phyloP scores from a whole-genome alignment of 2,329 filamentous ascomycete genomes.

The Cercospora sp. region DNA sequence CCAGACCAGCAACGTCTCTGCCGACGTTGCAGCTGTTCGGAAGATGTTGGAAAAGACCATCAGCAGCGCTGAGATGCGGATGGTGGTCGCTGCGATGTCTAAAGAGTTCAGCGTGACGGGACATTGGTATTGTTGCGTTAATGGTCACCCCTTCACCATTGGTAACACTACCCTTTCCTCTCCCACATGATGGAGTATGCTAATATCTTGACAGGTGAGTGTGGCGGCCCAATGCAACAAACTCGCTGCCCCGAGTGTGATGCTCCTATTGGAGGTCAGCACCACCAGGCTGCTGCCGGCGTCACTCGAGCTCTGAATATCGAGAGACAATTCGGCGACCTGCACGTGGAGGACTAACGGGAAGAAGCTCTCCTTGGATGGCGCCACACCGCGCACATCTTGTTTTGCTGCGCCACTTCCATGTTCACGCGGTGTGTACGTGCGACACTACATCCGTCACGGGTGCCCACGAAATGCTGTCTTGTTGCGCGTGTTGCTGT shows the following conservation, averaged over 20 bases:
- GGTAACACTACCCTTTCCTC: background rate
- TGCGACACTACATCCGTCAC: too few species aligned
- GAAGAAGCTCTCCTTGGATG: too few species aligned
- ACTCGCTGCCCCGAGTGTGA: constrained; percentile 65
- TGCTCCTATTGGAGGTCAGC: constrained; percentile 55
- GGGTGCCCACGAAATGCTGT: too few species aligned
- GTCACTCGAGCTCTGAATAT: constrained; percentile 54
- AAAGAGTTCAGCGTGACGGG: constrained; percentile 49
- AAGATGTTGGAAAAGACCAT: constrained; percentile 52
- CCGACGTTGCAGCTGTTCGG: constrained; percentile 49
- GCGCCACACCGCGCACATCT: too few species aligned
- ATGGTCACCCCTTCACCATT: constrained; percentile 53
- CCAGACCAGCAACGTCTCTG: constrained; percentile 40
- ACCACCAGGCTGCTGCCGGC: constrained; percentile 54
- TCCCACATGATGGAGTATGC: background rate
- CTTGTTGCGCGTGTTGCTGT: too few species aligned
- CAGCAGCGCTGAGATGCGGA: constrained; percentile 52
- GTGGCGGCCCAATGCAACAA: constrained; percentile 61
- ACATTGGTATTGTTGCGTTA: constrained; percentile 62
- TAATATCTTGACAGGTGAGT: constrained; percentile 29
- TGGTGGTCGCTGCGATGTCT: constrained; percentile 53
- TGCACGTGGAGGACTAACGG: background rate
- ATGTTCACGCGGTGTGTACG: too few species aligned
- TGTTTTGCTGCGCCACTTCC: too few species aligned
- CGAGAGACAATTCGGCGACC: constrained; percentile 41